phyloP scores from a whole-genome alignment of 148 eudicot genomes.

The Vaccinium macrocarpon region DNA sequence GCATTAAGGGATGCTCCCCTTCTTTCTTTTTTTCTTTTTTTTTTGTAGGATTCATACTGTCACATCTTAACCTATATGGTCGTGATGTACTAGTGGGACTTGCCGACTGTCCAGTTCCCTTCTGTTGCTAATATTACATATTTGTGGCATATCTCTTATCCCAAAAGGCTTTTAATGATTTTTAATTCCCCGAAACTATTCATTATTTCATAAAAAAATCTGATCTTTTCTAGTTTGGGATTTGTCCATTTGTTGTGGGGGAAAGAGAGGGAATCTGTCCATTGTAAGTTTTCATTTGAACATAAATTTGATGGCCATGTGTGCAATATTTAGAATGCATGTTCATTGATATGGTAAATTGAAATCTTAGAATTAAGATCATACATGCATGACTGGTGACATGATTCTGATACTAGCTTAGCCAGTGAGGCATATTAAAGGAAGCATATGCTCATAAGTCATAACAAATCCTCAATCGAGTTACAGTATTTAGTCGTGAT shows the following conservation, averaged over 20 bases:
- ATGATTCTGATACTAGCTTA: background rate
- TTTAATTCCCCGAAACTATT: background rate
- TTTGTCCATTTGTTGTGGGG: background rate
- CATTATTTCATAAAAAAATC: background rate
- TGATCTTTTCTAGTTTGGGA: background rate
- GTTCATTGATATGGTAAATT: background rate
- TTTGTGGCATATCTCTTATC: background rate
- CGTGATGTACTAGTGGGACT: background rate
- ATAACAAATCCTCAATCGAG: background rate
- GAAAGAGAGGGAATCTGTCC: background rate
- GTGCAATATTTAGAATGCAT: background rate
- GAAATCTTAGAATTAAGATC: background rate
- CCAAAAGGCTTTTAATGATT: background rate
- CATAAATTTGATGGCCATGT: background rate
- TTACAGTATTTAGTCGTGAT: background rate
- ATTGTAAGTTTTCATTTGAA: too few relatives aligned
- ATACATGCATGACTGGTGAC: background rate
- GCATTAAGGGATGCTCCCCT: too few relatives aligned
- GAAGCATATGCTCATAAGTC: background rate
- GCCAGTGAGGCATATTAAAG: background rate
- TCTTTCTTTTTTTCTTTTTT: too few relatives aligned
- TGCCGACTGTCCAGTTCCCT: background rate
- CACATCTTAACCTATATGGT: background rate
- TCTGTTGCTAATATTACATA: background rate
- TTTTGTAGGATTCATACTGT: too few relatives aligned